Evolutionary conservation across 2,329 filamentous ascomycete species (phyloP).

Genomic region (Nothopassalora personata): DNA sequence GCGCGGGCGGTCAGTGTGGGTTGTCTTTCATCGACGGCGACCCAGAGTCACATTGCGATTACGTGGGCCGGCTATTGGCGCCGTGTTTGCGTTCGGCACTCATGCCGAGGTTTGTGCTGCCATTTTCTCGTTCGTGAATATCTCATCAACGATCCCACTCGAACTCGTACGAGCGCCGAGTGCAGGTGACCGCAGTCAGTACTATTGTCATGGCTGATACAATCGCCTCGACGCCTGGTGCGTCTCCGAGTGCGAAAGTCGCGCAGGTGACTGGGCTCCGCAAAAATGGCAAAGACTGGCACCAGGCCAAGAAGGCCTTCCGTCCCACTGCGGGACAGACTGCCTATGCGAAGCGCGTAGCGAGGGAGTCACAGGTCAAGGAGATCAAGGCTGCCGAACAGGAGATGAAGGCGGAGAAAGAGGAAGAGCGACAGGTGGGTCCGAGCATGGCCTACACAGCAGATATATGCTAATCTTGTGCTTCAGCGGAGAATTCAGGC

Average conservation of each 20-base stretch:
- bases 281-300: constrained; percentile 96
- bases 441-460: not conserved
- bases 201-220: constrained; percentile 8
- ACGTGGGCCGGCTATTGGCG: not conserved
- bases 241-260: constrained; percentile 30
- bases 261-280: constrained; percentile 56
- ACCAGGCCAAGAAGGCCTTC: constrained; percentile 75
- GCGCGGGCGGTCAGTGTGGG: not conserved
- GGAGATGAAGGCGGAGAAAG: constrained; percentile 94
- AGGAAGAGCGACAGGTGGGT: constrained; percentile 73
- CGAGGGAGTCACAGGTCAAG: constrained; percentile 62
- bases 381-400: constrained; percentile 90
- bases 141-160: not conserved
- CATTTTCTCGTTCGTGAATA: not conserved
- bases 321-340: constrained; percentile 72
- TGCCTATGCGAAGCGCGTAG: constrained; percentile 70
- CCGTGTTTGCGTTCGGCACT: too few species aligned
- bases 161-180: not conserved
- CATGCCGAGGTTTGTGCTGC: not conserved
- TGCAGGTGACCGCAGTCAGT: not conserved
- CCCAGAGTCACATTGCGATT: not conserved
- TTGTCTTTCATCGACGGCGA: not conserved
- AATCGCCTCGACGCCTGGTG: constrained; percentile 29
- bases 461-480: constrained; percentile 14
- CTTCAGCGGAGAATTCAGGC: constrained; percentile 65